Evolutionary conservation across 768 basidiomycete species (phyloP), one percentile per base, ranked within the genome.

Genomic region (Podaxis sp.): DNA sequence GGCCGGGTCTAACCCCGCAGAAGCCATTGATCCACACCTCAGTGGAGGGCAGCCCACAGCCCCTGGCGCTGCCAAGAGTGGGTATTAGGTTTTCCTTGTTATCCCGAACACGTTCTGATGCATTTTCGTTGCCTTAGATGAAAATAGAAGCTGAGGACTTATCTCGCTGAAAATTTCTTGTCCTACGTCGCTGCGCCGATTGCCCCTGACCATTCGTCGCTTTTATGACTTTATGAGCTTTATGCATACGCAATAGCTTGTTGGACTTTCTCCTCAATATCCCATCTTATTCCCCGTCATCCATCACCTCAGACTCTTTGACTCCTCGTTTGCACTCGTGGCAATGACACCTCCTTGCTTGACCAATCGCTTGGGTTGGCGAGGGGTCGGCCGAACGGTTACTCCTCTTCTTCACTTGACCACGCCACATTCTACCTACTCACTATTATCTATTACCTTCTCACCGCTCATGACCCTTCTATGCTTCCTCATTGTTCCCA

Each of bases 1-100:
- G n/a, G 59, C 64, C 53, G 55, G 52, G 24, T 19, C 60, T 36
- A 58, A 42, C 60, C 48, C 61, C 68, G 2, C 68, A 68, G 65
- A 65, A n/a, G 49, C 61, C 15, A 65, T 65, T 48, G 65, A 65
- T 52, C 65, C 65, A 26, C 61, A 65, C 49, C 53, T 65, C 3
- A 55, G 61, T 38, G 61, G 61, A 48, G 61, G 52, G 52, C 61
- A 61, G 61, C 61, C 60, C 60, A 55, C 61, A 42, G 61, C 61
- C 22, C 33, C 61, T 54, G 61, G 61, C 36, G 40, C 53, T 62
- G 61, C 61, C 61, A 62, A 62, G 61, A 62, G 52, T 55, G 52
- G 61, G 53, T 62, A 49, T 17, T 48, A 24, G 4, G 30, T 7
- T 9, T 36, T 46, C 28, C 17, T 24, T 19, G 11, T 15, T 36